phyloP scores from a whole-genome alignment of 164 flowering plant genomes.

The Vitis rupestris region DNA sequence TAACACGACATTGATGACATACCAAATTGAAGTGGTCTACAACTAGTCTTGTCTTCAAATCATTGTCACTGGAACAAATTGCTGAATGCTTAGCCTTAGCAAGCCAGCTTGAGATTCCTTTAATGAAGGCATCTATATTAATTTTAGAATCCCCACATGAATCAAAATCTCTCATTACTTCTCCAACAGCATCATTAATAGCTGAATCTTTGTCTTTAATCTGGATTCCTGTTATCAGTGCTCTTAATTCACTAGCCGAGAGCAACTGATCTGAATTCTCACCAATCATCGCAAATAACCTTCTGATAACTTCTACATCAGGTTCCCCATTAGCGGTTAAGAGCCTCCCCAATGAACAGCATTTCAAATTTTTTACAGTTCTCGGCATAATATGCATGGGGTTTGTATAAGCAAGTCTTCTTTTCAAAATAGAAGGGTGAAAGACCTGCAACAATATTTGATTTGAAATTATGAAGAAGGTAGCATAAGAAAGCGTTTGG shows the following conservation, averaged over 20 bases:
- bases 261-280: constrained; percentile 1
- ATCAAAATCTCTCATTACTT: constrained; percentile 22
- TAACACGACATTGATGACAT: background rate
- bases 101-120: constrained; percentile 26
- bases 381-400: constrained; percentile 8
- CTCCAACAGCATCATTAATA: constrained; percentile 15
- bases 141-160: constrained; percentile 6
- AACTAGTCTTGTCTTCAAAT: constrained; percentile 6
- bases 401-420: background rate
- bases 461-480: too few species aligned
- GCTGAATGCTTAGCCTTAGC: constrained; percentile 6
- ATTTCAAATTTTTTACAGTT: constrained; percentile 8
- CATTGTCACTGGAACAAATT: background rate
- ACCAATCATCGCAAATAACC: constrained; percentile 22
- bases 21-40: constrained; percentile 25
- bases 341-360: constrained; percentile 3
- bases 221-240: constrained; percentile 16
- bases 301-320: background rate
- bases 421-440: background rate
- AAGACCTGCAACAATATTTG: constrained; percentile 1
- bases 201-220: constrained; percentile 22
- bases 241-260: constrained; percentile 23
- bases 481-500: background rate
- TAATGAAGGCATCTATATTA: constrained; percentile 11
- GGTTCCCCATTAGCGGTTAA: constrained; percentile 9